Evolutionary conservation across 345 rosid species (phyloP), one percentile per base, ranked within the genome.

Genomic region (Capsella bursapastoris): DNA sequence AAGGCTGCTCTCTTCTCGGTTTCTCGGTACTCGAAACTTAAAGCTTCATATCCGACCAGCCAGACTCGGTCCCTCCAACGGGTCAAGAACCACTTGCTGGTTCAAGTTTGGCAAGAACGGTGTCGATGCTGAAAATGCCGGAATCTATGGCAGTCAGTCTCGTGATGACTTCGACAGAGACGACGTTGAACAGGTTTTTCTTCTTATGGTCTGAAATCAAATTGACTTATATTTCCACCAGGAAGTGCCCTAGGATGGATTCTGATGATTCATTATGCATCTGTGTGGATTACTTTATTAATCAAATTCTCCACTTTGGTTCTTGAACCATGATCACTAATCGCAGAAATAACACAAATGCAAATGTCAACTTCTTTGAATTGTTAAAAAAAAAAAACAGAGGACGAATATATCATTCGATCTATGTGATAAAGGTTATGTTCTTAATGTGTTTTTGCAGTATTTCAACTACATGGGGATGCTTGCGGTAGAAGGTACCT

Each of bases 391-490:
- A 9, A 9, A 14, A 50, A 50, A 18, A 50, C 55, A 22, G 29
- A 8, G 14, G 29, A 50, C 11, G 31, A 50, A 50, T 3, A 4
- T 22, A 50, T 22, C 29, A 18, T 50, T 22, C 0, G 11, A 50
- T 50, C 13, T 22, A 29, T 31, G 11, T 40, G 40, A 65, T 34
- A 34, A 34, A 1, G 37, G 43, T 14, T 73, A 9, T 13, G 31
- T 16, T 45, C 18, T 6, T 66, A 31, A 15, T 59, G 32, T 11
- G 48, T 22, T 22, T 48, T 10, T 84, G 85, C 89, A 89, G 94
- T 88, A 89, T 78, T 93, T 93, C 76, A 89, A 93, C 79, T 89
- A 91, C 79, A 93, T 93, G 97, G 97, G 97, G 15, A 91, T 91
- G 97, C 93, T 93, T 72, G 97, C 96, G 0, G 97, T 91, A 7